Evolutionary conservation across 352 stramenopile species (phyloP).

Genomic region (Phytophthora podocarpi): DNA sequence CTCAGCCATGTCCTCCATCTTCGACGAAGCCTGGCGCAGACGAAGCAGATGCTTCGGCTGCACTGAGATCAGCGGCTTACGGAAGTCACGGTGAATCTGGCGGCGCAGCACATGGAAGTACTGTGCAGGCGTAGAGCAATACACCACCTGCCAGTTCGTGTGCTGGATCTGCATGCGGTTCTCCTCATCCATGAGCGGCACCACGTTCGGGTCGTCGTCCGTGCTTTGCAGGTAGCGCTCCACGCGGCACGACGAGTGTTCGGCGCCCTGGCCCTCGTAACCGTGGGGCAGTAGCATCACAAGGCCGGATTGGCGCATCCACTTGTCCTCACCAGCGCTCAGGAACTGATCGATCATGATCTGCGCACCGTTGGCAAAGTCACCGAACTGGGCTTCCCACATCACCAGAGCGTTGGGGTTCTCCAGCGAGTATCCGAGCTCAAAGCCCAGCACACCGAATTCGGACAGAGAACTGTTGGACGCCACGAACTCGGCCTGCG

Average conservation of each 20-base stretch:
- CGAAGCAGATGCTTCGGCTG: slow-evolving; percentile 96
- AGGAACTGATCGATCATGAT: slow-evolving; percentile 99
- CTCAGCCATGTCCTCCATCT: slow-evolving; percentile 93
- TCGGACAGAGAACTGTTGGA: slow-evolving; percentile 96
- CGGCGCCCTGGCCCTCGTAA: slow-evolving; percentile 96
- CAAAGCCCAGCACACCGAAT: slow-evolving; percentile 96
- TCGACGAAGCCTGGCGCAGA: slow-evolving; percentile 90
- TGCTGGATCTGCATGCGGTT: slow-evolving; percentile 97
- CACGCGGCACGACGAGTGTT: slow-evolving; percentile 95
- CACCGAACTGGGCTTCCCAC: slow-evolving; percentile 96
- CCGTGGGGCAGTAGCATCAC: slow-evolving; percentile 95
- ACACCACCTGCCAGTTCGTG: slow-evolving; percentile 97
- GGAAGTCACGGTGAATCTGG: slow-evolving; percentile 97
- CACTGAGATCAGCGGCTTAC: slow-evolving; percentile 96
- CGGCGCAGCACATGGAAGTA: slow-evolving; percentile 93
- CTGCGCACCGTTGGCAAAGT: slow-evolving; percentile 97
- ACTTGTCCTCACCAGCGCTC: slow-evolving; percentile 96
- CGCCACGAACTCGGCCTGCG: slow-evolving; percentile 92
- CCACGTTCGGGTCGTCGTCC: slow-evolving; percentile 95
- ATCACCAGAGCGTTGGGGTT: slow-evolving; percentile 96
- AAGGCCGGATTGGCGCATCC: slow-evolving; percentile 94
- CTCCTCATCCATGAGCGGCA: slow-evolving; percentile 92
- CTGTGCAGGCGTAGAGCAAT: slow-evolving; percentile 94
- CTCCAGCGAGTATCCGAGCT: slow-evolving; percentile 95
- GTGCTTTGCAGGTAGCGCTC: slow-evolving; percentile 95